Percentiles rank a stretch among this genome's conserved stretches.
phyloP scores from a whole-genome alignment of 140 eudicot genomes.

The Ambrosia hybrid region DNA sequence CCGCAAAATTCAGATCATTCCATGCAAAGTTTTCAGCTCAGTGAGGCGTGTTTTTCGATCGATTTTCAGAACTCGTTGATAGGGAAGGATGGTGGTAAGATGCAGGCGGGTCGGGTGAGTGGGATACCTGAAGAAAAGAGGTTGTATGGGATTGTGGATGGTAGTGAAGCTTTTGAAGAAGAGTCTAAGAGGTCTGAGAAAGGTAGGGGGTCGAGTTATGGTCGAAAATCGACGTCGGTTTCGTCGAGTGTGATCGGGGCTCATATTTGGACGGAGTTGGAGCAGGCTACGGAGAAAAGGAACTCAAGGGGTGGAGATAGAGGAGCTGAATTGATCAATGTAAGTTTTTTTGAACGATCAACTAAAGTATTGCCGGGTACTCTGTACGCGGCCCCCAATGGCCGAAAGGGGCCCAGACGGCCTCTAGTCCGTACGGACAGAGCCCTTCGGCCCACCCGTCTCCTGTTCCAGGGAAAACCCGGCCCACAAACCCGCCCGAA shows the following conservation, averaged over 20 bases:
- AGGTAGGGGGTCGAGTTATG: slow-evolving; percentile 27
- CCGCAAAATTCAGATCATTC: slow-evolving; percentile 15
- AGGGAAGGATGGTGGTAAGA: slow-evolving; percentile 32
- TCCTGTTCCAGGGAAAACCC: no score
- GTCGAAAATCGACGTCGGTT: slow-evolving; percentile 21
- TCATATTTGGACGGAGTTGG: slow-evolving; percentile 53
- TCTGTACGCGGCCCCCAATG: no score
- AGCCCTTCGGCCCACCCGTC: no score
- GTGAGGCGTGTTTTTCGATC: slow-evolving; percentile 68
- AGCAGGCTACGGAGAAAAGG: slow-evolving; percentile 37
- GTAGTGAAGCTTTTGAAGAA: slow-evolving; percentile 26
- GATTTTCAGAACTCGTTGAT: slow-evolving; percentile 55
- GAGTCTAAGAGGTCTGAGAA: slow-evolving; percentile 25
- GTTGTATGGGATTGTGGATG: slow-evolving; percentile 21
- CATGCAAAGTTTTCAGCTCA: slow-evolving; percentile 52
- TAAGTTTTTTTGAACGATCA: slow-evolving; percentile 24
- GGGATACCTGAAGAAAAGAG: slow-evolving; percentile 33
- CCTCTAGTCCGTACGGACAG: no score
- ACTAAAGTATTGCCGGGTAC: no score
- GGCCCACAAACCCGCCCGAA: no score
- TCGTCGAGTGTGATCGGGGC: slow-evolving; percentile 42
- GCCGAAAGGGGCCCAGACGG: no score
- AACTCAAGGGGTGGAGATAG: slow-evolving; percentile 27
- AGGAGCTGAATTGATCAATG: slow-evolving; percentile 17
- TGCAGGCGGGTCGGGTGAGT: slow-evolving; percentile 19